Conservation (phyloP, 2,329 filamentous ascomycete genomes). For the Hymenoscyphus occultus region DNA sequence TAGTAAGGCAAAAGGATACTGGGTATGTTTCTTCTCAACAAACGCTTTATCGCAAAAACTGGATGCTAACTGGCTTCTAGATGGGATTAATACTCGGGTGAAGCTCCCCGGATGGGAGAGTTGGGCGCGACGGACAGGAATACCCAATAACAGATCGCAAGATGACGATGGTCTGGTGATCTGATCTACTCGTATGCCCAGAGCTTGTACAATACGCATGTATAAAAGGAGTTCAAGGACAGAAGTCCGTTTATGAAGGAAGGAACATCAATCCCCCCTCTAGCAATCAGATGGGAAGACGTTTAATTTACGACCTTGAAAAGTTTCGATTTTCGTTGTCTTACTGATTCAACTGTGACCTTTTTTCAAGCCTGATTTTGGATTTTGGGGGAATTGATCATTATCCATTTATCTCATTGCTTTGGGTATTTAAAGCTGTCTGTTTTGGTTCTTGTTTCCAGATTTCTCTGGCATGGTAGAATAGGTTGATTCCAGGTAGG, state of each 20-base stretch:
- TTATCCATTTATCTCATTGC: too few species aligned
- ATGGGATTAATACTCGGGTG: constrained; percentile 32
- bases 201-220: constrained; percentile 3
- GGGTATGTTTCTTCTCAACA: constrained; percentile 53
- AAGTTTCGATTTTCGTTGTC: background rate
- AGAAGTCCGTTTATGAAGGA: background rate
- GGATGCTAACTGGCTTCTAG: constrained; percentile 24
- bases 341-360: background rate
- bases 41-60: background rate
- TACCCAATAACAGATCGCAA: background rate
- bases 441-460: too few species aligned
- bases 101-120: background rate
- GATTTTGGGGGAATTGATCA: too few species aligned
- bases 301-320: background rate
- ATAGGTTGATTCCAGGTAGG: too few species aligned
- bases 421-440: too few species aligned
- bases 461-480: too few species aligned
- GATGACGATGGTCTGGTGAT: background rate
- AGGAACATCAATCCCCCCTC: constrained; percentile 1
- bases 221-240: constrained; percentile 7
- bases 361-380: background rate
- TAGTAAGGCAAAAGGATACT: constrained; percentile 74
- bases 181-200: background rate
- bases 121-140: background rate
- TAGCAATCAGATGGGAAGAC: constrained; percentile 1